phyloP scores from a whole-genome alignment of 352 stramenopile species.

The Globisporangium alternatum region DNA sequence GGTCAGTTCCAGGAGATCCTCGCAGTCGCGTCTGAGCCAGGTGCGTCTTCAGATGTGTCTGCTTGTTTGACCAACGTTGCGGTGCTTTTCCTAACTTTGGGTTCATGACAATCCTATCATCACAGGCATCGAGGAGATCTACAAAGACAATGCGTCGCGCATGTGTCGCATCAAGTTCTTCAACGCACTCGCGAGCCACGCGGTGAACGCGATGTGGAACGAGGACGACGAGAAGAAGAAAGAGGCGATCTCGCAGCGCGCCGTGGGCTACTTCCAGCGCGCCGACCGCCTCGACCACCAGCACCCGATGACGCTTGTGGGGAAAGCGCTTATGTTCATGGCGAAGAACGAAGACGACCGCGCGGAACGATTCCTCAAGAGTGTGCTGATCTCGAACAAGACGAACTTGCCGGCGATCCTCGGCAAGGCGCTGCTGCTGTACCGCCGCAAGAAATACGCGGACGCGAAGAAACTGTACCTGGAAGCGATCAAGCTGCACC shows the following conservation, averaged over 20 bases:
- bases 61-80: background rate
- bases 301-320: slow-evolving; percentile 87
- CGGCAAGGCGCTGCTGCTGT: slow-evolving; percentile 81
- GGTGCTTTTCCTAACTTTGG: background rate
- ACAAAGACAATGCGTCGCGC: slow-evolving; percentile 83
- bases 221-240: slow-evolving; percentile 88
- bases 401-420: slow-evolving; percentile 86
- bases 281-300: slow-evolving; percentile 88
- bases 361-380: slow-evolving; percentile 90
- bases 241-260: slow-evolving; percentile 74
- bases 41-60: slow-evolving; percentile 13
- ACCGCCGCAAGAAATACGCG: slow-evolving; percentile 86
- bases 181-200: slow-evolving; percentile 80
- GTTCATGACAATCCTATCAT: background rate
- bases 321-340: slow-evolving; percentile 92
- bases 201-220: slow-evolving; percentile 87
- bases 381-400: slow-evolving; percentile 87
- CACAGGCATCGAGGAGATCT: slow-evolving; percentile 80
- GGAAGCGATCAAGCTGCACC: slow-evolving; percentile 93
- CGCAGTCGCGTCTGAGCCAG: slow-evolving; percentile 72
- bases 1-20: slow-evolving; percentile 87
- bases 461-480: slow-evolving; percentile 93
- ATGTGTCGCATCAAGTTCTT: slow-evolving; percentile 90
- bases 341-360: slow-evolving; percentile 90
- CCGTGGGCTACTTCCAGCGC: slow-evolving; percentile 84